phyloP scores from a whole-genome alignment of 2,329 filamentous ascomycete species.

The Trichoderma atrobrunneum region DNA sequence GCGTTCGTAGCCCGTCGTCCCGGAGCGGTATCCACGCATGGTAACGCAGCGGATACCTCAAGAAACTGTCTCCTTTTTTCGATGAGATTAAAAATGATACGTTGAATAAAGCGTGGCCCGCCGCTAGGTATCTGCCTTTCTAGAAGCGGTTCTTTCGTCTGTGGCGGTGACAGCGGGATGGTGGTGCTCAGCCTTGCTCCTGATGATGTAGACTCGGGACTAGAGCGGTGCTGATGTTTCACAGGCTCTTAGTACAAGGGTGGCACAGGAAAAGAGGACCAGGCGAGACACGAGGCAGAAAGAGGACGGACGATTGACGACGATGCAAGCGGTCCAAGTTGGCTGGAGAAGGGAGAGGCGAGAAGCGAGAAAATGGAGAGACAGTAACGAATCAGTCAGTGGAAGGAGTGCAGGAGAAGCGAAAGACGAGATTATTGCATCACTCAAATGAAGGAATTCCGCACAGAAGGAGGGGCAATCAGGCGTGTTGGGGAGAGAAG shows the following conservation, averaged over 20 bases:
- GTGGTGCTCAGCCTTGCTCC: neutral
- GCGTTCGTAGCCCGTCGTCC: constrained; percentile 80
- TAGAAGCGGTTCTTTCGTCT: neutral
- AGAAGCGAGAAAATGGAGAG: neutral
- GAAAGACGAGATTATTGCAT: constrained; percentile 3
- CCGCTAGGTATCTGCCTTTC: neutral
- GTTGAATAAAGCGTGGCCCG: neutral
- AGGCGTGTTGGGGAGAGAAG: neutral
- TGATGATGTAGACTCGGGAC: neutral
- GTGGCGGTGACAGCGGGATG: neutral
- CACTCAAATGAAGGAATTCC: neutral
- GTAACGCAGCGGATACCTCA: constrained; percentile 24
- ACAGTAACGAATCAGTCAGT: neutral
- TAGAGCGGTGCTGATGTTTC: neutral
- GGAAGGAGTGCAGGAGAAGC: neutral
- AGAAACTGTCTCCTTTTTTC: neutral
- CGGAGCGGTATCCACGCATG: constrained; percentile 67
- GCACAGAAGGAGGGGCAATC: neutral
- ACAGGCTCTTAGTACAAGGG: neutral
- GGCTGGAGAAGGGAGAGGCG: neutral
- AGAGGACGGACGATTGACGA: neutral
- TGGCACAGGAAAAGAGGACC: neutral
- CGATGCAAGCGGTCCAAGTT: neutral
- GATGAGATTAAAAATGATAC: neutral
- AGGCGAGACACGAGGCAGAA: neutral